Conservation (phyloP, 148 eudicot species). For the Diospyros lotus region DNA sequence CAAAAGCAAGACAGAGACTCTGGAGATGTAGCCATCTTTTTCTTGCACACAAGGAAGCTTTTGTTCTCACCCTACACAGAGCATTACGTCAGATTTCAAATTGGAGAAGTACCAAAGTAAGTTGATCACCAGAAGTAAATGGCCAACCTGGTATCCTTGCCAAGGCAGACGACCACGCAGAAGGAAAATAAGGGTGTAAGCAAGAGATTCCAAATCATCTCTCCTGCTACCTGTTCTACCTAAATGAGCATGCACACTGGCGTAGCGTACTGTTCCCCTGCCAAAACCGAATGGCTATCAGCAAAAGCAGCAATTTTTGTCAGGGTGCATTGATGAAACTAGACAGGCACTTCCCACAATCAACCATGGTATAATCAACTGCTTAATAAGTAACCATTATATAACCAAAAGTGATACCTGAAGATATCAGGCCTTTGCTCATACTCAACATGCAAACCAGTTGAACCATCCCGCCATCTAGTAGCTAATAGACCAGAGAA, state of each 20-base stretch:
- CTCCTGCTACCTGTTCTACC: constrained; percentile 77
- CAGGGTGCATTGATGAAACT: not conserved
- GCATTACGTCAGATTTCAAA: constrained; percentile 11
- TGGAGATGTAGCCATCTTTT: constrained; percentile 82
- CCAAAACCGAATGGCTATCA: constrained; percentile 14
- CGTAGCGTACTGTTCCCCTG: constrained; percentile 89
- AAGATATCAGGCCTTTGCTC: constrained; percentile 84
- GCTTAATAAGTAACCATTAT: not conserved
- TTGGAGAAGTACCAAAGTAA: not conserved
- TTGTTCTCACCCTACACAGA: constrained; percentile 67
- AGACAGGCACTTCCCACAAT: not conserved
- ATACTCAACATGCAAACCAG: constrained; percentile 62
- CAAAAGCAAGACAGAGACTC: constrained; percentile 58
- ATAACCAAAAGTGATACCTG: constrained; percentile 36
- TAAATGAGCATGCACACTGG: constrained; percentile 88
- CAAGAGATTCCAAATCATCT: constrained; percentile 89
- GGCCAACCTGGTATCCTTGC: constrained; percentile 79
- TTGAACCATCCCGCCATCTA: constrained; percentile 53
- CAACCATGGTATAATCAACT: not conserved
- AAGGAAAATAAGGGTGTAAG: constrained; percentile 78
- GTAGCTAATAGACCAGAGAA: constrained; percentile 37
- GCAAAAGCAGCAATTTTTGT: not conserved
- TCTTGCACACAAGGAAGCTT: constrained; percentile 83
- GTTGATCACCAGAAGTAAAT: not conserved
- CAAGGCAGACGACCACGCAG: constrained; percentile 81